phyloP scores from a whole-genome alignment of 257 asterid species.

The Capsicum chinense region DNA sequence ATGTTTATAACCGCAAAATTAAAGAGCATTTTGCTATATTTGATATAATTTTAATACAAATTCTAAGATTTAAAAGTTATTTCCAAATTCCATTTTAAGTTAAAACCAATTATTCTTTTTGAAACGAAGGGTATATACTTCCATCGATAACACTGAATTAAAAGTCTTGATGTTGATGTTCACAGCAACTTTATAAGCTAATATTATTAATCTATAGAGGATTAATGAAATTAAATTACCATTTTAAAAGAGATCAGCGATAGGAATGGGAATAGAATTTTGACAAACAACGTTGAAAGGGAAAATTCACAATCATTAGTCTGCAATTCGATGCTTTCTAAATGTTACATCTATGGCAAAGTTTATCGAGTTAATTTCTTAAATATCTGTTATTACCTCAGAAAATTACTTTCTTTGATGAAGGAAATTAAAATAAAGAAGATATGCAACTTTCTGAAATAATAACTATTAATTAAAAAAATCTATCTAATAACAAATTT shows the following conservation, averaged over 20 bases:
- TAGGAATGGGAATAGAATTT: constrained; percentile 15
- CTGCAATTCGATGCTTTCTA: not conserved
- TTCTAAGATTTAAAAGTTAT: too few relatives aligned
- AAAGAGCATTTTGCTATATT: too few relatives aligned
- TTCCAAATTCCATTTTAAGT: too few relatives aligned
- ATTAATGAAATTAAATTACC: not conserved
- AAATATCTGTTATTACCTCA: not conserved
- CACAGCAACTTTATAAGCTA: too few relatives aligned
- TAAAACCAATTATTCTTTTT: too few relatives aligned
- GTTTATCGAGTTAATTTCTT: not conserved
- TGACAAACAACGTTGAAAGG: constrained; percentile 13
- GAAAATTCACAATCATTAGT: not conserved
- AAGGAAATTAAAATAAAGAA: not conserved
- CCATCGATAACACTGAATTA: not conserved
- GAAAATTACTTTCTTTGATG: too few relatives aligned
- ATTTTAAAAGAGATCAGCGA: not conserved
- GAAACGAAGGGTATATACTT: not conserved
- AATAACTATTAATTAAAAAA: too few relatives aligned
- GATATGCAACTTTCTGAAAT: too few relatives aligned
- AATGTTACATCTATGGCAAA: not conserved
- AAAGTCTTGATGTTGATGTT: too few relatives aligned
- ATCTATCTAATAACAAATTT: not conserved
- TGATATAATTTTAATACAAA: too few relatives aligned
- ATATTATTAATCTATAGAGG: not conserved
- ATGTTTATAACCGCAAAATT: too few relatives aligned